Conservation (phyloP, 306 rosid genomes). For the Astragalus glycyphyllos region DNA sequence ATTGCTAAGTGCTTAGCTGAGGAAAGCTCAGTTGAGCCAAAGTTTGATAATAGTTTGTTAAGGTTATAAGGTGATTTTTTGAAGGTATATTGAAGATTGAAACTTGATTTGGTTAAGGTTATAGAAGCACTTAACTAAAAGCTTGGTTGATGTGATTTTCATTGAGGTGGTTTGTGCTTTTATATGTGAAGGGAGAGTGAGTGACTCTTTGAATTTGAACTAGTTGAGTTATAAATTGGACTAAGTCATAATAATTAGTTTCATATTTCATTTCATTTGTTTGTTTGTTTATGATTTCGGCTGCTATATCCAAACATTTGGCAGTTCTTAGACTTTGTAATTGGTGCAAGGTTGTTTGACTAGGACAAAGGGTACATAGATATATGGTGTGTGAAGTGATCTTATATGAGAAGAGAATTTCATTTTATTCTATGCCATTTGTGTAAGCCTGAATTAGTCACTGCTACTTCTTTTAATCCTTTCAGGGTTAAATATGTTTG, state of each 20-base stretch:
- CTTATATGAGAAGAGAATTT: conserved; percentile 33
- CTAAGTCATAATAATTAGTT: conserved; percentile 54
- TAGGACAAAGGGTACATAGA: conserved; percentile 46
- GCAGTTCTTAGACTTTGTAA: conserved; percentile 45
- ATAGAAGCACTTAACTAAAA: not conserved
- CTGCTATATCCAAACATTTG: conserved; percentile 54
- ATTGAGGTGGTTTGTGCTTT: conserved; percentile 40
- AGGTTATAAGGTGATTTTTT: conserved; percentile 14
- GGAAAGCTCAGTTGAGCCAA: too few species aligned
- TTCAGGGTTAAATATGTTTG: too few species aligned
- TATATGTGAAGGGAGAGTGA: conserved; percentile 37
- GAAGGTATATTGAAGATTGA: not conserved
- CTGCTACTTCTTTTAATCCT: not conserved
- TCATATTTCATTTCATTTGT: conserved; percentile 26
- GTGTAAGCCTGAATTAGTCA: conserved; percentile 43
- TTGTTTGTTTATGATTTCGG: conserved; percentile 51
- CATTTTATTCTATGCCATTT: conserved; percentile 4
- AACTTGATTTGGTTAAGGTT: too few species aligned
- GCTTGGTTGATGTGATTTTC: conserved; percentile 38
- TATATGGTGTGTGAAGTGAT: not conserved
- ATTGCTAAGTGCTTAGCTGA: too few species aligned
- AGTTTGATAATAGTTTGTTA: not conserved
- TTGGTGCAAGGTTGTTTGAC: conserved; percentile 48
- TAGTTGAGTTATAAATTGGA: conserved; percentile 43
- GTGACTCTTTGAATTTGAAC: conserved; percentile 39